These are phyloP conservation scores for Bothriochloa decipiens DNA, from an alignment of 176 grass and related monocot species.

Conservation along the genomic window DNA sequence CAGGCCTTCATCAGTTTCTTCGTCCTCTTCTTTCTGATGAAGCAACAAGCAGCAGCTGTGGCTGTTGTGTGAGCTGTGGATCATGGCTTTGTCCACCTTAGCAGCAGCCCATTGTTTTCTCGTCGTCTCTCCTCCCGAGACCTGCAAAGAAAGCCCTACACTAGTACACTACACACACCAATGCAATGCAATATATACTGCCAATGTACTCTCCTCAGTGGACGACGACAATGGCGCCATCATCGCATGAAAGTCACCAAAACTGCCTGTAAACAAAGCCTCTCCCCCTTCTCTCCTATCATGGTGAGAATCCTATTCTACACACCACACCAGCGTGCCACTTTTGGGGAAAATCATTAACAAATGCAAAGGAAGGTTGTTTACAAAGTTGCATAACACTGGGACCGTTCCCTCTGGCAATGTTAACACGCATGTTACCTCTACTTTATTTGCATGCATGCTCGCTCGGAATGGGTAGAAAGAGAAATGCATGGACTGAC, in stretches of 20 bases:
- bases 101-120: slow-evolving; percentile 17
- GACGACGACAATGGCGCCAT: not conserved
- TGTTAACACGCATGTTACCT: slow-evolving; percentile 45
- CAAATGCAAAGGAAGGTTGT: slow-evolving; percentile 41
- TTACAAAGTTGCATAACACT: slow-evolving; percentile 25
- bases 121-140: slow-evolving; percentile 20
- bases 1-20: not conserved
- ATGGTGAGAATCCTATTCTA: slow-evolving; percentile 53
- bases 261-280: slow-evolving; percentile 33
- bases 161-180: not conserved
- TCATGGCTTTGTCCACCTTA: not conserved
- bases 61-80: not conserved
- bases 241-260: slow-evolving; percentile 53
- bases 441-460: slow-evolving; percentile 40
- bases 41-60: not conserved
- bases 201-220: not conserved
- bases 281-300: not conserved
- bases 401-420: slow-evolving; percentile 27
- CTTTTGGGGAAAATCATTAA: slow-evolving; percentile 45
- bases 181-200: not conserved
- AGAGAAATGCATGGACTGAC: not conserved
- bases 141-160: slow-evolving; percentile 35
- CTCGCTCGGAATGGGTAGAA: not conserved
- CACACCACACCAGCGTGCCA: slow-evolving; percentile 25
- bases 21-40: not conserved